These are phyloP conservation scores for Leccinum sublutescens DNA, from an alignment of 768 basidiomycete species.

Conservation along the genomic window DNA sequence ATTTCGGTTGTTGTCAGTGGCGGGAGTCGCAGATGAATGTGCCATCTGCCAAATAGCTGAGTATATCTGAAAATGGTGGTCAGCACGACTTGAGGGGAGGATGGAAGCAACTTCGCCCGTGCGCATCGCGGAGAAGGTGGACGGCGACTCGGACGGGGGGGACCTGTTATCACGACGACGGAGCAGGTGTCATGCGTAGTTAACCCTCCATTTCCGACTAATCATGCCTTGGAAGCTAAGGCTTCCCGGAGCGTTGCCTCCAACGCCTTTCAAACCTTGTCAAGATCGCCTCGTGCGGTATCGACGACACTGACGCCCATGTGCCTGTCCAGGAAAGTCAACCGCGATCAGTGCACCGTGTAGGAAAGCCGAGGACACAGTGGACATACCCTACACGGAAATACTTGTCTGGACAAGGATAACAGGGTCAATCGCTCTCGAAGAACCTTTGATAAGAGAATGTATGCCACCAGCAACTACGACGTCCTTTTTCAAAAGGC, in stretches of 20 bases:
- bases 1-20: too few species aligned
- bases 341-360: not conserved
- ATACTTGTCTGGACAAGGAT: slow-evolving; percentile 60
- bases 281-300: slow-evolving; percentile 66
- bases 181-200: too few species aligned
- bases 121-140: too few species aligned
- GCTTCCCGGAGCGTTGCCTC: slow-evolving; percentile 51
- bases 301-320: slow-evolving; percentile 90
- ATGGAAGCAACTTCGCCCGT: too few species aligned
- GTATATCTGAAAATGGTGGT: too few species aligned
- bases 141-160: too few species aligned
- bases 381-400: slow-evolving; percentile 79
- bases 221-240: too few species aligned
- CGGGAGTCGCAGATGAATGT: too few species aligned
- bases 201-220: too few species aligned
- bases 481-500: slow-evolving; percentile 67
- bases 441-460: slow-evolving; percentile 73
- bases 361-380: not conserved
- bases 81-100: too few species aligned
- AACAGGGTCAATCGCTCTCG: slow-evolving; percentile 7
- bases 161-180: too few species aligned
- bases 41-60: too few species aligned
- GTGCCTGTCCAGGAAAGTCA: slow-evolving; percentile 47
- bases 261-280: slow-evolving; percentile 65
- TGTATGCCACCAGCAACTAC: slow-evolving; percentile 90